phyloP scores from a whole-genome alignment of 148 eudicot species.

The Chenopodium quinoa region DNA sequence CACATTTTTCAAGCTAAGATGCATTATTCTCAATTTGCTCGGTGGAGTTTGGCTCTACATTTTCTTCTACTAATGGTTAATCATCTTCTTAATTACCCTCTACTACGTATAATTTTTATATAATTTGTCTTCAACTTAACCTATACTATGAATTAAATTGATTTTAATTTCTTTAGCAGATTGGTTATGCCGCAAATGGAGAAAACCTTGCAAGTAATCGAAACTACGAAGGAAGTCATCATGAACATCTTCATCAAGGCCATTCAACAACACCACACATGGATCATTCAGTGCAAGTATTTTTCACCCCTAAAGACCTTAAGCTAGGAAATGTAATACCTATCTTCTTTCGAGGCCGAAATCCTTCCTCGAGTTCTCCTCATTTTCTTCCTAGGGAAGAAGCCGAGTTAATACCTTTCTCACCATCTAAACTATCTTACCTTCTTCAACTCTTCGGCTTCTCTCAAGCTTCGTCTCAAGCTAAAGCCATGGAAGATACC shows the following conservation, averaged over 20 bases:
- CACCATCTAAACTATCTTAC: constrained; percentile 25
- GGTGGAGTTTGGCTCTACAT: constrained; percentile 2
- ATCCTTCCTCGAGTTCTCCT: constrained; percentile 31
- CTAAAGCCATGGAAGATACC: constrained; percentile 51
- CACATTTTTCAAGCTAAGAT: constrained; percentile 2
- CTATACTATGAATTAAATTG: not conserved
- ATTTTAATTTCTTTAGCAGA: not conserved
- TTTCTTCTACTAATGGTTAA: not conserved
- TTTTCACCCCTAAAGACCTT: constrained; percentile 44
- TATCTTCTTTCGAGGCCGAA: constrained; percentile 34
- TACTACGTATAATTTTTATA: not conserved
- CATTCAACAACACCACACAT: constrained; percentile 34
- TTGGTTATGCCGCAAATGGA: not conserved
- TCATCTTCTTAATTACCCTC: constrained; percentile 7
- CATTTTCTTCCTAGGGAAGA: constrained; percentile 44
- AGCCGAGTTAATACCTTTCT: constrained; percentile 48
- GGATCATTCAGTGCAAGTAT: constrained; percentile 43
- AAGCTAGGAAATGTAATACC: constrained; percentile 38
- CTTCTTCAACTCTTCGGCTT: constrained; percentile 39
- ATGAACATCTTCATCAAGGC: not conserved
- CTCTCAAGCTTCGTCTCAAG: constrained; percentile 41
- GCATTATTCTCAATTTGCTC: constrained; percentile 13
- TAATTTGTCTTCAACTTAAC: not conserved
- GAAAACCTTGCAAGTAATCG: not conserved
- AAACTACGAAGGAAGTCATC: no score